A percentile compares a stretch with the other conserved stretches of the same genome.
Conservation (phyloP, 106 monocot genomes). For the Ottelia alismoides region DNA sequence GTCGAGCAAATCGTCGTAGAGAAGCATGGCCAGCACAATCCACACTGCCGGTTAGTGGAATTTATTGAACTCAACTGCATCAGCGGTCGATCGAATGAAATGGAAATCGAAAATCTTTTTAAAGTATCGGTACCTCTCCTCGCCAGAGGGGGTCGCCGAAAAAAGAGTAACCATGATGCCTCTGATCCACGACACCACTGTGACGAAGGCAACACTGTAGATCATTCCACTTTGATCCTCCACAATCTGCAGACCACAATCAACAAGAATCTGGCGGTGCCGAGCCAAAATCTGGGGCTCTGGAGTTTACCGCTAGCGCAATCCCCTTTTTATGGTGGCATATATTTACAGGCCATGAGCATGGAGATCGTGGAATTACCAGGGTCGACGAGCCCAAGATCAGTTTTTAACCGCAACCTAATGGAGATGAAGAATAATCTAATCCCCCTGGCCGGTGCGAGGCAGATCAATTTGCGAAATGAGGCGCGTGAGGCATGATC, state of each 20-base stretch:
- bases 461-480: conserved; percentile 45
- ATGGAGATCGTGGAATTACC: conserved; percentile 40
- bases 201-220: conserved; percentile 56
- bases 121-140: conserved; percentile 41
- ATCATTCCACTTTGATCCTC: conserved; percentile 50
- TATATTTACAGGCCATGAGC: conserved; percentile 25
- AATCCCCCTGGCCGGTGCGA: conserved; percentile 56
- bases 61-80: conserved; percentile 22
- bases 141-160: conserved; percentile 31
- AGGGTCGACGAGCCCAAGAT: conserved; percentile 52
- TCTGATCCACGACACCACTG: conserved; percentile 45
- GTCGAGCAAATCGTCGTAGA: conserved; percentile 64
- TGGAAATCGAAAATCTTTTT: conserved; percentile 43
- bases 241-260: conserved; percentile 21
- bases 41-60: conserved; percentile 27
- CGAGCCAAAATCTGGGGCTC: conserved; percentile 77
- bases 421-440: conserved; percentile 67
- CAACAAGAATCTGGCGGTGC: conserved; percentile 40
- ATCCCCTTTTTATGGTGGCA: conserved; percentile 22
- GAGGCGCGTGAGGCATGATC: conserved; percentile 29
- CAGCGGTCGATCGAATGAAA: conserved; percentile 25
- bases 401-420: conserved; percentile 36
- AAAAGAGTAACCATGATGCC: conserved; percentile 44
- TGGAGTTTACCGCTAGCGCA: conserved; percentile 23
- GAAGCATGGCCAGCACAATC: conserved; percentile 34